Conservation (phyloP, 805 yeast species). For the Maudiozyma bulderi region DNA sequence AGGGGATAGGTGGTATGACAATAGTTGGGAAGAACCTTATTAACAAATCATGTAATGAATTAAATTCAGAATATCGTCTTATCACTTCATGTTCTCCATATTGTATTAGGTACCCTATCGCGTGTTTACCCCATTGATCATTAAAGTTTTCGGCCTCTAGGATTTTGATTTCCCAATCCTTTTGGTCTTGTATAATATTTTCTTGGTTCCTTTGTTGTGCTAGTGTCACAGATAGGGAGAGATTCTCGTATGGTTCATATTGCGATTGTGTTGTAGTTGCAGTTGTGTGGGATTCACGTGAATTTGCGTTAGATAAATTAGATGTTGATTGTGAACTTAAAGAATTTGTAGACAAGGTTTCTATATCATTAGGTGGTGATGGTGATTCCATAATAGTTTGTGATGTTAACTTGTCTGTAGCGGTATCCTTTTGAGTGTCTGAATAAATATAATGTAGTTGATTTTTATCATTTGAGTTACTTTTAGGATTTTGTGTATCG, state of each 20-base stretch:
- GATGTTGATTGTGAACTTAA: not conserved
- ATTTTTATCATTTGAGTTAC: not conserved
- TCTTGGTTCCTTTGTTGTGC: slow-evolving; percentile 1
- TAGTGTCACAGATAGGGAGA: slow-evolving; percentile 21
- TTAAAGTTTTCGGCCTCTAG: slow-evolving; percentile 78
- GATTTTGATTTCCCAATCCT: slow-evolving; percentile 34
- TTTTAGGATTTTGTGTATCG: not conserved
- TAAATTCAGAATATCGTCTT: slow-evolving; percentile 88
- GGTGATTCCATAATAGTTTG: not conserved
- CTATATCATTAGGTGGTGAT: not conserved
- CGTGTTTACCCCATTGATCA: slow-evolving; percentile 69
- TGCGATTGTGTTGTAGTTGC: not conserved
- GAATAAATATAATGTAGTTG: not conserved
- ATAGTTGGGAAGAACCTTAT: slow-evolving; percentile 67
- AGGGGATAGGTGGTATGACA: slow-evolving; percentile 90
- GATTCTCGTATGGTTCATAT: slow-evolving; percentile 21
- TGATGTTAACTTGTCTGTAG: not conserved
- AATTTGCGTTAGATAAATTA: not conserved
- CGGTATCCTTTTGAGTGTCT: not conserved
- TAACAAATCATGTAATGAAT: slow-evolving; percentile 62
- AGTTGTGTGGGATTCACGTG: not conserved
- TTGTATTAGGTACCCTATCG: slow-evolving; percentile 73
- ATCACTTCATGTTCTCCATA: slow-evolving; percentile 53
- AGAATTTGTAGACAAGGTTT: not conserved
- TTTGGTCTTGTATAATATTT: not conserved